These are phyloP conservation scores for Fimicolochytrium jonesii DNA, from an alignment of 192 early-diverging fungal genomes.

Conservation along the genomic window DNA sequence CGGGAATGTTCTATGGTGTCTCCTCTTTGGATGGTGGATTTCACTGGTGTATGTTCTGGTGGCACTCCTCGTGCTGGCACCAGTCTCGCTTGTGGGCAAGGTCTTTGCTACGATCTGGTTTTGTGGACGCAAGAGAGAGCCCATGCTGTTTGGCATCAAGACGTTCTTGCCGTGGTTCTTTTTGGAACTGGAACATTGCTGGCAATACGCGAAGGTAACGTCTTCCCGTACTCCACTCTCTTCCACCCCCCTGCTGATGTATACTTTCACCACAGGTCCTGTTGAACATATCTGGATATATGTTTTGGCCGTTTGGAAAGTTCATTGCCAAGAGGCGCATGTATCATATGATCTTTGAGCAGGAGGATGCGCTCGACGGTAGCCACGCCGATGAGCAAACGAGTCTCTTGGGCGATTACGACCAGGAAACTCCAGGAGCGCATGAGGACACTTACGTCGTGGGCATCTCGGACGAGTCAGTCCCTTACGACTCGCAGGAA, in stretches of 20 bases:
- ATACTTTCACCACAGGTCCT: conserved; percentile 64
- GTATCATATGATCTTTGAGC: conserved; percentile 30
- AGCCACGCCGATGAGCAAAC: conserved; percentile 25
- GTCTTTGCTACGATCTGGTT: conserved; percentile 13
- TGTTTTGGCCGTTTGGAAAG: conserved; percentile 97
- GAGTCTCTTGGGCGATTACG: conserved; percentile 7
- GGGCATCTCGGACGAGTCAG: conserved; percentile 38
- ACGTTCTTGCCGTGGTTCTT: conserved; percentile 30
- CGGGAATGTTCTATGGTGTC: conserved; percentile 84
- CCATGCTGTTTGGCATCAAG: conserved; percentile 46
- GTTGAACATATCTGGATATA: conserved; percentile 73
- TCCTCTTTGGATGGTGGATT: conserved; percentile 91
- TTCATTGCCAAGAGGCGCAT: conserved; percentile 69
- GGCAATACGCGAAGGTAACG: conserved; percentile 26
- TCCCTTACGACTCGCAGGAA: conserved; percentile 21
- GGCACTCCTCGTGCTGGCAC: conserved; percentile 52
- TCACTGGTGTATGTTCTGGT: conserved; percentile 57
- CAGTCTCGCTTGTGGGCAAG: conserved; percentile 34
- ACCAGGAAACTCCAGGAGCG: neutral
- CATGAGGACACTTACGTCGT: conserved; percentile 22
- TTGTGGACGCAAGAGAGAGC: conserved; percentile 16
- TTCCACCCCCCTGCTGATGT: no score
- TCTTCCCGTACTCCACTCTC: no score
- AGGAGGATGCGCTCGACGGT: conserved; percentile 8
- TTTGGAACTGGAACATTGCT: neutral